Evolutionary conservation across 805 yeast genomes (phyloP).

Genomic region (Schwanniomyces vanrijiae): DNA sequence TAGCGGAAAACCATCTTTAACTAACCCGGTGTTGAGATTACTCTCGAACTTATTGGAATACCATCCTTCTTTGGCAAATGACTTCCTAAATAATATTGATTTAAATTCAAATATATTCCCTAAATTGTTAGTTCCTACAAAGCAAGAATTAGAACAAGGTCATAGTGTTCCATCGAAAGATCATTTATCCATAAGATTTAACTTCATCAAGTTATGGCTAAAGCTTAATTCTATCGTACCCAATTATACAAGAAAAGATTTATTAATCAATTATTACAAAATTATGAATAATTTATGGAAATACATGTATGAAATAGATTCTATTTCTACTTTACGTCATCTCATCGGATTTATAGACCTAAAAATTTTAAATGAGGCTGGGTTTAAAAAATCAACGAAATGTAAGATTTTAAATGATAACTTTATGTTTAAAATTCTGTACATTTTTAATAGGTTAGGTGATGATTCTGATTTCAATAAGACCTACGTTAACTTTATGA

Average conservation of each 20-base stretch:
- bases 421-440: slow-evolving; percentile 57
- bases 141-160: slow-evolving; percentile 42
- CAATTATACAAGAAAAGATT: slow-evolving; percentile 61
- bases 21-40: slow-evolving; percentile 63
- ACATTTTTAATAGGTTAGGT: slow-evolving; percentile 37
- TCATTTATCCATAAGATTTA: slow-evolving; percentile 50
- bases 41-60: slow-evolving; percentile 51
- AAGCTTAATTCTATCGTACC: slow-evolving; percentile 49
- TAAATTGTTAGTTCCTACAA: slow-evolving; percentile 56
- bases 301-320: slow-evolving; percentile 55
- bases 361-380: slow-evolving; percentile 55
- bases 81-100: slow-evolving; percentile 67
- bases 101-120: slow-evolving; percentile 60
- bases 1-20: slow-evolving; percentile 53
- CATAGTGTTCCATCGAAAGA: slow-evolving; percentile 20
- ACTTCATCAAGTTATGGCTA: slow-evolving; percentile 64
- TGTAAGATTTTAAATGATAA: slow-evolving; percentile 78
- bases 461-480: slow-evolving; percentile 37
- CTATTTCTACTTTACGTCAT: slow-evolving; percentile 32
- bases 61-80: slow-evolving; percentile 52
- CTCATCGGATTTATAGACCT: slow-evolving; percentile 50
- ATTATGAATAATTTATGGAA: slow-evolving; percentile 70
- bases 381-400: slow-evolving; percentile 67
- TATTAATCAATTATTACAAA: slow-evolving; percentile 52
- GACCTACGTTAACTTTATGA: slow-evolving; percentile 46